Evolutionary conservation across 495 filamentous ascomycete species (phyloP).

Genomic region (Penicillium canescens): DNA sequence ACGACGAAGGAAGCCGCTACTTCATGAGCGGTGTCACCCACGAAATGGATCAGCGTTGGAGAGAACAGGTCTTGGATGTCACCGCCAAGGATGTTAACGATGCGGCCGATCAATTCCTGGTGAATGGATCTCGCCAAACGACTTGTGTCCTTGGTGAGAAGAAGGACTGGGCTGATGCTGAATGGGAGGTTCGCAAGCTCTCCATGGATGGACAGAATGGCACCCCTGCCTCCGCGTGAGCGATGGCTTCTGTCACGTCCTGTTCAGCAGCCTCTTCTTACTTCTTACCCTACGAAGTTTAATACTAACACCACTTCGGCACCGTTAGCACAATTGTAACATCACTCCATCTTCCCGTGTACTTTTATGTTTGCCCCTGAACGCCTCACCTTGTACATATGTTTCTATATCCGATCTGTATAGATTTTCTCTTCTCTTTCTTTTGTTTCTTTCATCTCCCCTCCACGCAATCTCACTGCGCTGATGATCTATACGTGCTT

Average conservation of each 20-base stretch:
- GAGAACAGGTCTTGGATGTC: constrained; percentile 87
- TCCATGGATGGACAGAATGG: constrained; percentile 34
- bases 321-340: not conserved
- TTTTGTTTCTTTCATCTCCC: constrained; percentile 1
- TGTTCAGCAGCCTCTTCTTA: not conserved
- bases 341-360: constrained; percentile 16
- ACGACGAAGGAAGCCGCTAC: constrained; percentile 77
- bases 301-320: not conserved
- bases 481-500: constrained; percentile 39
- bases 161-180: constrained; percentile 66
- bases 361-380: constrained; percentile 16
- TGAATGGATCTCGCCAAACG: constrained; percentile 59
- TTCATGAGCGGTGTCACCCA: constrained; percentile 85
- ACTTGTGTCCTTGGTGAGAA: constrained; percentile 79
- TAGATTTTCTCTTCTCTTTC: constrained; percentile 16
- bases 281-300: not conserved
- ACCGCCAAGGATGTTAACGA: constrained; percentile 75
- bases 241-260: not conserved
- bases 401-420: constrained; percentile 18
- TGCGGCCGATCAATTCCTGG: constrained; percentile 78
- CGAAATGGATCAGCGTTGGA: constrained; percentile 83
- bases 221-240: constrained; percentile 22
- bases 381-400: constrained; percentile 27
- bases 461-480: constrained; percentile 13
- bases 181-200: constrained; percentile 47